Conservation (phyloP, 2,329 filamentous ascomycete species). For the Fusarium lateritium region DNA sequence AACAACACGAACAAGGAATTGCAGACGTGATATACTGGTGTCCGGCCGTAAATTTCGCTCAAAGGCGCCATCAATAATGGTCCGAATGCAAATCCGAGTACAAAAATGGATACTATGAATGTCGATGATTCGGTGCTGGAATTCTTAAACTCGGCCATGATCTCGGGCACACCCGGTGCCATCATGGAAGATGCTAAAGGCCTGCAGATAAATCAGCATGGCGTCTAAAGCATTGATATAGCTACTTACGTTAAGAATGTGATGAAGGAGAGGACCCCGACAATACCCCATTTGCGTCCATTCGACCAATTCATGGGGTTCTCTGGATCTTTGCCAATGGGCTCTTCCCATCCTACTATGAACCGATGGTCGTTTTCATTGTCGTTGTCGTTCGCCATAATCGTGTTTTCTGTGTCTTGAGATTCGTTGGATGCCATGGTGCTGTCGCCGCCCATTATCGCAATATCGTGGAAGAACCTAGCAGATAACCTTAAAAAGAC, state of each 20-base stretch:
- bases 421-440: too few species aligned
- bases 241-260: neutral
- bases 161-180: slow-evolving; percentile 71
- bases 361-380: too few species aligned
- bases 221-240: too few species aligned
- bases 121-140: slow-evolving; percentile 48
- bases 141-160: slow-evolving; percentile 69
- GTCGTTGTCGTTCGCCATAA: too few species aligned
- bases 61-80: slow-evolving; percentile 64
- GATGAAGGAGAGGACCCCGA: neutral
- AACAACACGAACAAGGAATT: slow-evolving; percentile 57
- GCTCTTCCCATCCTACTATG: neutral
- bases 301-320: neutral
- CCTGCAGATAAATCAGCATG: slow-evolving; percentile 46
- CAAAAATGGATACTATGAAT: slow-evolving; percentile 58
- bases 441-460: too few species aligned
- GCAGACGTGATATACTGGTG: slow-evolving; percentile 60
- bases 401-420: too few species aligned
- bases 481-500: too few species aligned
- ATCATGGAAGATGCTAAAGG: slow-evolving; percentile 68
- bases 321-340: neutral
- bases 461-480: too few species aligned
- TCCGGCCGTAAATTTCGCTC: slow-evolving; percentile 64
- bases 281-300: neutral
- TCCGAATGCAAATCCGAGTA: slow-evolving; percentile 67